Evolutionary conservation across 2,329 filamentous ascomycete species (phyloP), one percentile per base, ranked within the genome.

Genomic region (Alternaria alternata): DNA sequence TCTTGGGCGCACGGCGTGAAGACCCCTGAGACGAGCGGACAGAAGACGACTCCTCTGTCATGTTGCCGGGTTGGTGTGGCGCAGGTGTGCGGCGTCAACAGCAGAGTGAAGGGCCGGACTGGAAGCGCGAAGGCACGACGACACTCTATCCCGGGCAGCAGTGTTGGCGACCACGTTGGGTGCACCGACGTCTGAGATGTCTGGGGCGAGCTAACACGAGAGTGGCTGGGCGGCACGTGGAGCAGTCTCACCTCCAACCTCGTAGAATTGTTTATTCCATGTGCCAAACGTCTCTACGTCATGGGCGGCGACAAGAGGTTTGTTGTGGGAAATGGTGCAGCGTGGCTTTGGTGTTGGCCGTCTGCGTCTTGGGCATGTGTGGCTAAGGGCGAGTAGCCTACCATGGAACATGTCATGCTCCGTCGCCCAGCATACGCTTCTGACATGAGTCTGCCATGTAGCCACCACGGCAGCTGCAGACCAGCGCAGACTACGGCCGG

Each of bases 11-110:
- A 36, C 76, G 68, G 61, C 75, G 64, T 61, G 78, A 79, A 6
- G 91, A 93, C 59, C 72, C 70, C 65, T 74, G 73, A 43, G 76
- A 76, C 51, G 75, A 72, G 59, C 71, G 71, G 49, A 73, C 64
- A 20, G 68, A 67, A 28, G 64, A 51, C 38, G 65, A 61, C 46
- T 75, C 73, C 57, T 73, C 70, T 28, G 71, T 59, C 64, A 74
- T 75, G 61, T 36, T 57, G 54, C 42, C 48, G 42, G 59, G 58
- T 63, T 46, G 43, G 43, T 54, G 46, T 32, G 57, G 48, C 61
- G 66, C 61, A 68, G 68, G 51, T 43, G 57, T 55, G 66, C 61
- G 48, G 66, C 61, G 39, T 42, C 39, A 67, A 53, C 60, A 65
- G 53, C 51, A 47, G 57, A 46, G 64, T 59, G 51, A 58, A 62